Percentiles rank a stretch among this genome's conserved stretches.
Evolutionary conservation across 192 early-diverging fungal species (phyloP).

Genomic region (Backusella luteola): DNA sequence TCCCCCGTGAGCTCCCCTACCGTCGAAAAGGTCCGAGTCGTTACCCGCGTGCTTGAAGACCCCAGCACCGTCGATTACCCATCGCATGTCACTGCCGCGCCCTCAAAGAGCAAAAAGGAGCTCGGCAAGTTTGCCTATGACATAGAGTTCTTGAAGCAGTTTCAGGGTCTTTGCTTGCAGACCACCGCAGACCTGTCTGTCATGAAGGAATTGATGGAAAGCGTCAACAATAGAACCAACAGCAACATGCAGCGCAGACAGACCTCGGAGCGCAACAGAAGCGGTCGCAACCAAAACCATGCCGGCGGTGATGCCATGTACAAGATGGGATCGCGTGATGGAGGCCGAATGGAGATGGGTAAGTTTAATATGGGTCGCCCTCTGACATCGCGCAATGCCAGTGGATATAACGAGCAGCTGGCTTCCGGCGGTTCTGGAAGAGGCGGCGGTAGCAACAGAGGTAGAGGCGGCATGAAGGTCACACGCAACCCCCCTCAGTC

Average conservation of each 20-base stretch:
- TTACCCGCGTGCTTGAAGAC: constrained; percentile 40
- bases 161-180: constrained; percentile 61
- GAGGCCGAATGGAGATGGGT: constrained; percentile 34
- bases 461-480: constrained; percentile 42
- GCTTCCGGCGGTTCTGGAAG: not conserved
- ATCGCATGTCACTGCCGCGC: constrained; percentile 52
- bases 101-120: constrained; percentile 30
- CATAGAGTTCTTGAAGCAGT: constrained; percentile 78
- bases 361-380: constrained; percentile 38
- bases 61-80: constrained; percentile 44
- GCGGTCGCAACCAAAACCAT: constrained; percentile 22
- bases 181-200: constrained; percentile 58
- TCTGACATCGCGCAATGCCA: constrained; percentile 43
- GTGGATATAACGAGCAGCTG: constrained; percentile 17
- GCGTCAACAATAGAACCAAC: constrained; percentile 6
- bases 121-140: constrained; percentile 67
- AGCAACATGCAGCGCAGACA: constrained; percentile 15
- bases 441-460: constrained; percentile 37
- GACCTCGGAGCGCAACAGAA: constrained; percentile 29
- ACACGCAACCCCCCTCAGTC: constrained; percentile 37
- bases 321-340: constrained; percentile 28
- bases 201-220: constrained; percentile 45
- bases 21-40: not conserved
- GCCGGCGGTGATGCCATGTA: constrained; percentile 25
- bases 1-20: constrained; percentile 38